A percentile compares a stretch with the other conserved stretches of the same genome.
phyloP scores from a whole-genome alignment of 768 basidiomycete species.

The Nidularia pulvinata region DNA sequence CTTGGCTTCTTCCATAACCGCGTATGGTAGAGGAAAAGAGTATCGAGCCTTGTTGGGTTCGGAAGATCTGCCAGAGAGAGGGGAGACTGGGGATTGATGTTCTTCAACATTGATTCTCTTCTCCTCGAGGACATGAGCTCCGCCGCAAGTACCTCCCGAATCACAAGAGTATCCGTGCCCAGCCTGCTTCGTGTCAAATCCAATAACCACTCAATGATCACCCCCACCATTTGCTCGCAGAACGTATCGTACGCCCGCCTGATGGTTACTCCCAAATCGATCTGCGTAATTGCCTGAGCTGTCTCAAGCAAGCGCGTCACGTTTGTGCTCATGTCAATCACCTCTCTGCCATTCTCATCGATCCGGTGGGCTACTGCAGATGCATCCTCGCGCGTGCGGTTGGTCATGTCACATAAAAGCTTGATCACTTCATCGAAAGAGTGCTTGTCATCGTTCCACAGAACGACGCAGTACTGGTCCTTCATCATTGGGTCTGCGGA shows the following conservation, averaged over 20 bases:
- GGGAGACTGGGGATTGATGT: conserved; percentile 32
- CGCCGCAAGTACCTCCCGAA: conserved; percentile 72
- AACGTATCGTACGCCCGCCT: conserved; percentile 88
- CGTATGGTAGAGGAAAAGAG: conserved; percentile 80
- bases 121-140: conserved; percentile 66
- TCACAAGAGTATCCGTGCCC: conserved; percentile 61
- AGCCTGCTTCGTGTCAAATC: conserved; percentile 77
- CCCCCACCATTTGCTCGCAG: conserved; percentile 80
- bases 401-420: conserved; percentile 59
- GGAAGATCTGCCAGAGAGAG: conserved; percentile 39
- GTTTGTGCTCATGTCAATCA: conserved; percentile 74
- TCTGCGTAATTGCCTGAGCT: conserved; percentile 78
- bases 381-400: conserved; percentile 57
- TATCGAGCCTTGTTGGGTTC: conserved; percentile 67
- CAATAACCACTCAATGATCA: conserved; percentile 85
- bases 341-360: conserved; percentile 81
- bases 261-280: conserved; percentile 91
- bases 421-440: conserved; percentile 87
- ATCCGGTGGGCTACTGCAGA: conserved; percentile 53
- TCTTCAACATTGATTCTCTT: conserved; percentile 46
- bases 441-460: conserved; percentile 99
- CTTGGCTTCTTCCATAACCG: conserved; percentile 86
- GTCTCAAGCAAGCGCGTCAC: conserved; percentile 64
- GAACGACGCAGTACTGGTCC: conserved; percentile 77
- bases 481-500: conserved; percentile 79